Base-by-base conservation (phyloP, 495 filamentous ascomycete genomes). In the Lasiosphaeris hirsuta region DNA sequence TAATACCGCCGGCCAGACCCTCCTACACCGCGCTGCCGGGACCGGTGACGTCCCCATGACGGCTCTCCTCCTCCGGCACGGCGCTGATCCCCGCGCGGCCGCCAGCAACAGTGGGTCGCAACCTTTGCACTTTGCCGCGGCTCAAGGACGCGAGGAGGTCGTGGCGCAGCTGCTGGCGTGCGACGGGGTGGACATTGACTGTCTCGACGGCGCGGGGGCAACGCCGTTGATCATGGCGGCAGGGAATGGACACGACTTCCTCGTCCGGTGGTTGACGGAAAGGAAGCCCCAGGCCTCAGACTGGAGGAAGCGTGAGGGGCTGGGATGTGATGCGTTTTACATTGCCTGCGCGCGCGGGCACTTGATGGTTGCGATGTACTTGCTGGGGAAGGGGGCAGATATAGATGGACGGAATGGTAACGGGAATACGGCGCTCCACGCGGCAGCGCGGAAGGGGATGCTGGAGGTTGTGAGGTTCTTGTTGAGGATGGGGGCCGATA, bases 101-200 rank as follows among this genome's bases (percentile, higher is more conserved):
- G 66, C 39, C 7, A 63, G 65, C 51, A 30, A 34, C 14, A 19
- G 39, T 1, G 63, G 68, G 2, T 58, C 60, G 38, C 65, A 61
- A 18, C 59, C 66, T 5, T 56, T 69, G 5, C 67, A 68, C 56
- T 45, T 56, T 40, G 68, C 68, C 0, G 63, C 63, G 17, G 17
- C 5, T n/a, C 10, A 36, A 11, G 56, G 64, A 8, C 18, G 58
- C 13, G 9, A 59, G 36, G 14, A 56, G 10, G 46, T 42, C 18
- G 41, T 61, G 7, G 19, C 44, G 10, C 42, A 53, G 17, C 61
- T 68, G 5, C 50, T 62, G 2, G 30, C 54, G 38, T 7, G 17
- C 14, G 48, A 42, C 14, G 8, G 4, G 5, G 40, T 49, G 14
- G 46, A 49, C 18, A 30, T 56, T 38, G 41, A 63, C 48, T n/a